Conservation (phyloP, 2,329 filamentous ascomycete species). For the Sporothrix sp. region DNA sequence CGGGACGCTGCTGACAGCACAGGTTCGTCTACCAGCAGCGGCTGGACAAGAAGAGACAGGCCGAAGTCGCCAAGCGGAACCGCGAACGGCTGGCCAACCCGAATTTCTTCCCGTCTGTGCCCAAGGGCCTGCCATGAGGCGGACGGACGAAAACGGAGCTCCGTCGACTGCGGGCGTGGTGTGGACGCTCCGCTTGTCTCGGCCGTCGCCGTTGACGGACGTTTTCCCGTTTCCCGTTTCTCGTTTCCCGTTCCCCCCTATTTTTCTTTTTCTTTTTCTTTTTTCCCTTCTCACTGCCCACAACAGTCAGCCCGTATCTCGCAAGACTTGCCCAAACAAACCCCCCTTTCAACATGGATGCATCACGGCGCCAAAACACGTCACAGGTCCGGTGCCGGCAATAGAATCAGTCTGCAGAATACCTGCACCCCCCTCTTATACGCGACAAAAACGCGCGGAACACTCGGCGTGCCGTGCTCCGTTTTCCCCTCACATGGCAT, state of each 20-base stretch:
- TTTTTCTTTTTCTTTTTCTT: neutral
- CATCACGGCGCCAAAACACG: neutral
- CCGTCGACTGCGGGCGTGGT: too few species aligned
- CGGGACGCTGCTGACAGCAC: neutral
- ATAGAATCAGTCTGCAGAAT: too few species aligned
- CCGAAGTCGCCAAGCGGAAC: constrained; percentile 71
- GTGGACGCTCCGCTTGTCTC: too few species aligned
- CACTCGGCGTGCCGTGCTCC: too few species aligned
- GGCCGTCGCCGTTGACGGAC: neutral
- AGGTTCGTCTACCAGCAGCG: constrained; percentile 83
- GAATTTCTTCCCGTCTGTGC: constrained; percentile 75
- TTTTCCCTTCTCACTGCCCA: neutral
- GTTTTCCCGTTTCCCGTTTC: too few species aligned
- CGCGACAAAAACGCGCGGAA: too few species aligned
- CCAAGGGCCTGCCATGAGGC: constrained; percentile 44
- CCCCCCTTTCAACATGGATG: neutral
- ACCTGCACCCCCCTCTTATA: too few species aligned
- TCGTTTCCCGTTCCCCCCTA: neutral
- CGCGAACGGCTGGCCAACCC: constrained; percentile 71
- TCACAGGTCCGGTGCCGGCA: too few species aligned
- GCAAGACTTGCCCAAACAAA: too few species aligned
- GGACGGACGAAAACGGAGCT: too few species aligned
- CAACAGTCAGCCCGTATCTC: too few species aligned
- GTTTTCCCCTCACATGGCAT: too few species aligned
- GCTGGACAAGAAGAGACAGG: constrained; percentile 64